These are phyloP conservation scores for Mucor racemosus DNA, from an alignment of 371 early-diverging fungal species.

Conservation along the genomic window DNA sequence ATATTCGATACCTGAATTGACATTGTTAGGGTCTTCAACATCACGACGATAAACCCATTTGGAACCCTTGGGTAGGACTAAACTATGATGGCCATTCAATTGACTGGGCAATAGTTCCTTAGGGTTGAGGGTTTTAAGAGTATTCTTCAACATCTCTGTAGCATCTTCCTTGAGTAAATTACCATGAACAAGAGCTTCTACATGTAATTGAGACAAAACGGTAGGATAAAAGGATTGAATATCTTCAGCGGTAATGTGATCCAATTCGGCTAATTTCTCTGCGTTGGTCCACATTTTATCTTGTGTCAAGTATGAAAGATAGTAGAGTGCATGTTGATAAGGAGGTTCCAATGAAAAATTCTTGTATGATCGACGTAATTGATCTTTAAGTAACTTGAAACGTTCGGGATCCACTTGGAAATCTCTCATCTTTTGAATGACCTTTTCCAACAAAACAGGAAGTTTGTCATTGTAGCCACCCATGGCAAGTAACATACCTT, in stretches of 20 bases:
- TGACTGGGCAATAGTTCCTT: slow-evolving; percentile 67
- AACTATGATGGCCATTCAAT: slow-evolving; percentile 62
- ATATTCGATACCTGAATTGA: slow-evolving; percentile 89
- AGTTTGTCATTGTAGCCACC: slow-evolving; percentile 90
- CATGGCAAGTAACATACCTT: slow-evolving; percentile 73
- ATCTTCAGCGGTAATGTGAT: slow-evolving; percentile 69
- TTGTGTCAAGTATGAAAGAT: slow-evolving; percentile 75
- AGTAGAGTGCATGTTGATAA: slow-evolving; percentile 79
- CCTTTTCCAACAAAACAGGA: slow-evolving; percentile 67
- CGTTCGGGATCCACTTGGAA: slow-evolving; percentile 68
- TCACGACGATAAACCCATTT: slow-evolving; percentile 66
- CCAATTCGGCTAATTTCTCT: slow-evolving; percentile 69
- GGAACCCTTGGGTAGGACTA: slow-evolving; percentile 66
- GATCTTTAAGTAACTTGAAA: slow-evolving; percentile 78
- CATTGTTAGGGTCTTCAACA: slow-evolving; percentile 78
- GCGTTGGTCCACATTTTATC: slow-evolving; percentile 82
- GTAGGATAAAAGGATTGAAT: slow-evolving; percentile 76
- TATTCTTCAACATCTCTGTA: slow-evolving; percentile 57
- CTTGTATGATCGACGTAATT: slow-evolving; percentile 66
- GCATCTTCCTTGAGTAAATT: slow-evolving; percentile 76
- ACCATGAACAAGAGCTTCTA: slow-evolving; percentile 86
- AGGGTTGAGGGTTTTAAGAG: slow-evolving; percentile 60
- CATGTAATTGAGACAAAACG: slow-evolving; percentile 69
- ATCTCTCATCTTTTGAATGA: slow-evolving; percentile 71
- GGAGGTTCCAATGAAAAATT: slow-evolving; percentile 79